Base-by-base conservation (phyloP, 2,329 filamentous ascomycete species). In the Sphaerostilbella broomeana region DNA sequence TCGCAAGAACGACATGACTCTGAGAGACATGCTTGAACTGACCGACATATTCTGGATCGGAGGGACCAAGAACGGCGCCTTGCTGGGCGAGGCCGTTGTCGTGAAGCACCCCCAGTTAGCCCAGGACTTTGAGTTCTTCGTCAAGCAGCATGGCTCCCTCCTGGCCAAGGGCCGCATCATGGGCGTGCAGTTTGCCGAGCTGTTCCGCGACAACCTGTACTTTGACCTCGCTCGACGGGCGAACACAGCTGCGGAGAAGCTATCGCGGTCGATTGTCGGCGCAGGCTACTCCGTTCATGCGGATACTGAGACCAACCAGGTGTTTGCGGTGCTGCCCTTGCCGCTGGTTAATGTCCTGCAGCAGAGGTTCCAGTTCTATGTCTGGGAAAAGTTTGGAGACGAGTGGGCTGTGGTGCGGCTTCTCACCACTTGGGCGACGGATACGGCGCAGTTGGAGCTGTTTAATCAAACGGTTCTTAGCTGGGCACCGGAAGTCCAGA, bases 21-120 rank as follows among this genome's bases (percentile, higher is more conserved):
- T 70, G 5, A 46, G 48, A 0, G 70, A 73, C 38, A 52, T 73
- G 5, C 51, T 70, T 2, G 62, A 69, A 4, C 47, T 70, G 27
- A 69, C 66, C 0, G 70, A 73, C 39, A 68, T 73, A 15, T 73
- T 73, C 54, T 73, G 70, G 70, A 72, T 73, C 25, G 70, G 70
- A 3, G 70, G 70, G 0, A 73, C 70, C 4, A 73, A 73, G 46
- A 69, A 69, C 45, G 70, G 70, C 1, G 68, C 69, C 0, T 47
- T 73, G 4, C 57, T 73, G 4, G 70, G 70, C 2, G 70, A 73
- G 43, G 70, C 69, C 2, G 64, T 73, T 6, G 61, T 73, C 0
- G 65, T 73, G 18, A 69, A 69, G 35, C 56, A 67, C 19, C 29
- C 51, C 0, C 34, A 38, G 2, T 51, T 73, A 1, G 64, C 68